Percentiles rank a stretch among this genome's conserved stretches.
These are phyloP conservation scores for Rhizophagus sp. DNA, from an alignment of 192 early-diverging fungal species.

Conservation along the genomic window DNA sequence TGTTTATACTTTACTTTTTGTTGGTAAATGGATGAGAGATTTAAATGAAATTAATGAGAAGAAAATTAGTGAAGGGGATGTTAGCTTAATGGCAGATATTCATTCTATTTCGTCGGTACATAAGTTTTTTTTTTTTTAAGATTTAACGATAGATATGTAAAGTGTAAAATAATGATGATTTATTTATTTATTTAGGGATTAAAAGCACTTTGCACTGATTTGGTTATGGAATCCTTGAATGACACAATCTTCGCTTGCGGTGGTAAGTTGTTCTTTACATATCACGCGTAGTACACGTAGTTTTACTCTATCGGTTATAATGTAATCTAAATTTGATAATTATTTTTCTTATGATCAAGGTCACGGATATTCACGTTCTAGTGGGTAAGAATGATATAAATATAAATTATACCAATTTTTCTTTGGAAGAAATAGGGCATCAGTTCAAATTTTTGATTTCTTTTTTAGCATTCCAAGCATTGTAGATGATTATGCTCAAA, in stretches of 20 bases:
- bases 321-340: slow-evolving; percentile 30
- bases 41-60: slow-evolving; percentile 70
- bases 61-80: slow-evolving; percentile 50
- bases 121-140: neutral
- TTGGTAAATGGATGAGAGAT: slow-evolving; percentile 68
- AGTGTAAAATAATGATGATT: neutral
- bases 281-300: neutral
- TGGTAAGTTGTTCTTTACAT: slow-evolving; percentile 31
- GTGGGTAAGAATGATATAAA: neutral
- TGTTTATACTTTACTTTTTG: slow-evolving; percentile 81
- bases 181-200: slow-evolving; percentile 42
- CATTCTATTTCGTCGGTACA: slow-evolving; percentile 74
- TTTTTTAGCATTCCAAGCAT: neutral
- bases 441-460: slow-evolving; percentile 26
- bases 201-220: slow-evolving; percentile 76
- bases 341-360: neutral
- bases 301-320: slow-evolving; percentile 27
- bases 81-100: slow-evolving; percentile 57
- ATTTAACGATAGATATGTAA: neutral
- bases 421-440: slow-evolving; percentile 15
- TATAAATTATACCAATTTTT: neutral
- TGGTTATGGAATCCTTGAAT: slow-evolving; percentile 34
- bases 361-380: neutral
- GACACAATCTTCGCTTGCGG: slow-evolving; percentile 37
- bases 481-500: neutral